A percentile compares a stretch with the other conserved stretches of the same genome.
Evolutionary conservation across 1,284 basidiomycete genomes (phyloP).

Genomic region (Puccinia hordei): DNA sequence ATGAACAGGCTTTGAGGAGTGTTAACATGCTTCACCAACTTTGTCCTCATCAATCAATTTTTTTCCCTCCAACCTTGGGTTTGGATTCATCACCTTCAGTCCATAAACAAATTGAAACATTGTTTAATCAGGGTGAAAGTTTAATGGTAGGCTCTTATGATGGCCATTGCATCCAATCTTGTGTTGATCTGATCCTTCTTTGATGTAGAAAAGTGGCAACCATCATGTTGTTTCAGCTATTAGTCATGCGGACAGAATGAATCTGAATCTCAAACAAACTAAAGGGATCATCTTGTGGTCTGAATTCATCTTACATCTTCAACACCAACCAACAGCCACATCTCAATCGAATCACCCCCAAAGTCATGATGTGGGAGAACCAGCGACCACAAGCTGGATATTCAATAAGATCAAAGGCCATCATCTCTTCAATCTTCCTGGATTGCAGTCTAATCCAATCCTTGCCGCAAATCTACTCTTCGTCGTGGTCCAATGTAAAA

Average conservation of each 20-base stretch:
- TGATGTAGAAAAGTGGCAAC: constrained; percentile 12
- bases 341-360: background rate
- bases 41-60: background rate
- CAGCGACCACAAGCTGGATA: constrained; percentile 7
- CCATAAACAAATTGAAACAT: constrained; percentile 21
- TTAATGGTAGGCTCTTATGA: constrained; percentile 23
- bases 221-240: constrained; percentile 33
- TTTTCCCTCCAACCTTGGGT: background rate
- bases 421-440: constrained; percentile 22
- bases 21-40: constrained; percentile 4
- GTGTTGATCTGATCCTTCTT: background rate
- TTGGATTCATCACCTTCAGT: constrained; percentile 22
- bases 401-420: background rate
- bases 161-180: background rate
- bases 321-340: constrained; percentile 9
- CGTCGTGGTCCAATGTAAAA: constrained; percentile 5
- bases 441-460: background rate
- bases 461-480: background rate
- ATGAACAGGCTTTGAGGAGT: background rate
- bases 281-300: constrained; percentile 39
- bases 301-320: constrained; percentile 22
- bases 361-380: background rate
- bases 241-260: constrained; percentile 35
- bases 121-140: constrained; percentile 21
- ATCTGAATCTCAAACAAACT: constrained; percentile 21